Evolutionary conservation across 352 stramenopile species (phyloP).

Genomic region (Phytophthora idaei): DNA sequence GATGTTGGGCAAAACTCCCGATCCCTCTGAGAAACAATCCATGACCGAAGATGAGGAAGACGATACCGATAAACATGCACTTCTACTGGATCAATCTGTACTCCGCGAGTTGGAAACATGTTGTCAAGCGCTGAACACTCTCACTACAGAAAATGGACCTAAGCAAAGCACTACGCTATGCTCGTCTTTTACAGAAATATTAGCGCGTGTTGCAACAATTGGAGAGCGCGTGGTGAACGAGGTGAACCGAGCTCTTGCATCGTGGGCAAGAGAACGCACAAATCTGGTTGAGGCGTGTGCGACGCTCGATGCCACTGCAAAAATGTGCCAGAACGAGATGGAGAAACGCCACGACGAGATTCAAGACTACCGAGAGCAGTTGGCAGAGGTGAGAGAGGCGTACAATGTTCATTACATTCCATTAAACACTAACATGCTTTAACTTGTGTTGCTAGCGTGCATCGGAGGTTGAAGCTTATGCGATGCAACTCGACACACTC

Average conservation of each 20-base stretch:
- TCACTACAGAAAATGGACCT: constrained; percentile 11
- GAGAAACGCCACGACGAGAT: constrained; percentile 39
- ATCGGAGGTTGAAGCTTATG: constrained; percentile 28
- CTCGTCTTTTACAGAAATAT: constrained; percentile 20
- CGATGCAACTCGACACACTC: constrained; percentile 24
- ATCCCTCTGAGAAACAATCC: background rate
- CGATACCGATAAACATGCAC: constrained; percentile 2
- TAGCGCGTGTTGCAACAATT: constrained; percentile 18
- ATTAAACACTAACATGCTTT: constrained; percentile 6
- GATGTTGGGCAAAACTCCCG: constrained; percentile 3
- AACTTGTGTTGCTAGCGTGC: constrained; percentile 17
- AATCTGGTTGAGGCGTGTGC: constrained; percentile 39
- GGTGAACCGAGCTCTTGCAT: constrained; percentile 25
- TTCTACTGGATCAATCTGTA: constrained; percentile 21
- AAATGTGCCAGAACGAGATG: constrained; percentile 46
- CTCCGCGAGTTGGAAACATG: constrained; percentile 26
- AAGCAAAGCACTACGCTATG: constrained; percentile 9
- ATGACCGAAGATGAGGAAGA: background rate
- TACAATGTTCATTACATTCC: background rate
- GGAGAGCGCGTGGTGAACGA: constrained; percentile 15
- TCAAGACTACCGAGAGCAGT: constrained; percentile 23
- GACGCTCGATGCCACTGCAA: constrained; percentile 38
- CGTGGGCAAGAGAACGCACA: constrained; percentile 45
- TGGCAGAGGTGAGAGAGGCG: constrained; percentile 33
- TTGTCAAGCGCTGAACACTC: constrained; percentile 26